Evolutionary conservation across 805 yeast species (phyloP), one percentile per base, ranked within the genome.

Genomic region (Candida jianshihensis): DNA sequence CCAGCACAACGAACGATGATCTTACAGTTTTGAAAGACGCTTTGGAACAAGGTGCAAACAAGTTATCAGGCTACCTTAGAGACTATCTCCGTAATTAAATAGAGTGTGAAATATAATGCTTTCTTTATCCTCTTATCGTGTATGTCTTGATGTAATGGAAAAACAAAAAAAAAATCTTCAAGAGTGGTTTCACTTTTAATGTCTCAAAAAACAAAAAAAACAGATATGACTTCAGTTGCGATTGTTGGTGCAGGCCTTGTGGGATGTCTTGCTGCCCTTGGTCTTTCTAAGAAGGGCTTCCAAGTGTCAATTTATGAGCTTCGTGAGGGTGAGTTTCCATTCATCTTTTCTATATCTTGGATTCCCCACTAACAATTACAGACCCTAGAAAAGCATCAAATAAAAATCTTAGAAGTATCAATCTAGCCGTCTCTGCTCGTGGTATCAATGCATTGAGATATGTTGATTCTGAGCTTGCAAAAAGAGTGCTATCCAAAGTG

Each of bases 171-270:
- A 21, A n/a, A n/a, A n/a, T n/a, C n/a, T n/a, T n/a, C n/a, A n/a
- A n/a, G n/a, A n/a, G n/a, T n/a, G n/a, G n/a, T n/a, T n/a, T n/a
- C n/a, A n/a, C n/a, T n/a, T n/a, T n/a, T n/a, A n/a, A n/a, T n/a
- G n/a, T n/a, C n/a, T n/a, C n/a, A n/a, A n/a, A n/a, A n/a, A n/a
- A n/a, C n/a, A n/a, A n/a, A n/a, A n/a, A n/a, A n/a, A n/a, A n/a
- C n/a, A n/a, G 19, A 9, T 12, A 39, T 42, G 46, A 15, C 29
- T 12, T 34, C 57, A 3, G 75, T 71, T 14, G 87, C 75, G 1
- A 68, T 89, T 20, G 73, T 89, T 14, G 97, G 97, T 2, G 95
- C 92, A 1, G 97, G 97, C 0, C 73, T 85, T 6, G 97, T 89
- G 2, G 97, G 97, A 0, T 73, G 92, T 36, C 64, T 87, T 5